Conservation (phyloP, 176 grass and related monocot species). For the Carex pumila region DNA sequence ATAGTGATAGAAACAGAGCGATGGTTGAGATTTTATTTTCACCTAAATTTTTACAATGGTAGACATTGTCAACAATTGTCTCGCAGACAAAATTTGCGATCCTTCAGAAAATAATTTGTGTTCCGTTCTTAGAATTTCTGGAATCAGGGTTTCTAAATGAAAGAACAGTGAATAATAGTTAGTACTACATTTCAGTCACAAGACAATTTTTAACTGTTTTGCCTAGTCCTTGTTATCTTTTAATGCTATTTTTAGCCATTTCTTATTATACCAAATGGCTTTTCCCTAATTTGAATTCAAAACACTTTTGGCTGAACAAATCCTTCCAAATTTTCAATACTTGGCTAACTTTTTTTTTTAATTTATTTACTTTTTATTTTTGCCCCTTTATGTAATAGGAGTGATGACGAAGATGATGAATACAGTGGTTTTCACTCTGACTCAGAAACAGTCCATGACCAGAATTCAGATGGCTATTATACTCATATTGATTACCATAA, state of each 20-base stretch:
- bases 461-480: conserved; percentile 60
- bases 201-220: background rate
- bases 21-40: background rate
- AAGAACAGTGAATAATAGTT: background rate
- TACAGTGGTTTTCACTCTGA: conserved; percentile 50
- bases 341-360: conserved; percentile 6
- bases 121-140: background rate
- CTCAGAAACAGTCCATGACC: conserved; percentile 34
- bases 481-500: conserved; percentile 48
- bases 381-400: conserved; percentile 45
- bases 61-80: background rate
- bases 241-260: conserved; percentile 12
- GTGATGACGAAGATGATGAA: conserved; percentile 86
- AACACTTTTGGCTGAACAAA: background rate
- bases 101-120: background rate
- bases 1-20: background rate
- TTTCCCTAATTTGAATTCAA: background rate
- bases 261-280: background rate
- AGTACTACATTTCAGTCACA: background rate
- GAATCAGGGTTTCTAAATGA: background rate
- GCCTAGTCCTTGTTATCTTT: background rate
- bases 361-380: background rate
- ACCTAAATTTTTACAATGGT: too few relatives aligned
- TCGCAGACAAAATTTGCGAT: background rate
- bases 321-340: conserved; percentile 1